Percentiles rank a stretch among this genome's conserved stretches.
phyloP scores from a whole-genome alignment of 2,329 filamentous ascomycete species.

The Onygenales sp. region DNA sequence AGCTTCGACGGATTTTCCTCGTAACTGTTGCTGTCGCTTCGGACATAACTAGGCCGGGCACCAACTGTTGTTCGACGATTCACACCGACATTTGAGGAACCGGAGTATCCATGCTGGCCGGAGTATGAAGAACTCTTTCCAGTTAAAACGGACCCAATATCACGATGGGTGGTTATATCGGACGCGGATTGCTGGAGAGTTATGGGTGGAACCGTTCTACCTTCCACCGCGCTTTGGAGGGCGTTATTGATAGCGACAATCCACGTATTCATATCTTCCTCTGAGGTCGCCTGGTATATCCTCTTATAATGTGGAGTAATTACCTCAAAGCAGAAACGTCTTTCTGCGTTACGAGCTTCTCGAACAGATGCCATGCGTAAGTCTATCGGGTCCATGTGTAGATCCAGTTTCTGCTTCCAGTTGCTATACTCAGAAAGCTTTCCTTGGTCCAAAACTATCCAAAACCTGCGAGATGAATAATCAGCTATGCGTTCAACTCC shows the following conservation, averaged over 20 bases:
- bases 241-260: slow-evolving; percentile 96
- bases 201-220: slow-evolving; percentile 47
- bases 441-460: slow-evolving; percentile 95
- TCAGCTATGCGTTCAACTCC: slow-evolving; percentile 4
- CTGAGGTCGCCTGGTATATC: slow-evolving; percentile 94
- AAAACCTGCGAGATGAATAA: slow-evolving; percentile 55
- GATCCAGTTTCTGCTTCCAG: slow-evolving; percentile 93
- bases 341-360: slow-evolving; percentile 87
- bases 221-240: slow-evolving; percentile 88
- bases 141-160: slow-evolving; percentile 86
- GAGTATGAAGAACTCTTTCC: slow-evolving; percentile 69
- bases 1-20: slow-evolving; percentile 80
- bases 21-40: slow-evolving; percentile 59
- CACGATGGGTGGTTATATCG: slow-evolving; percentile 59
- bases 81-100: slow-evolving; percentile 45
- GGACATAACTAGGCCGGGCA: slow-evolving; percentile 64
- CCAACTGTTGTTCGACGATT: slow-evolving; percentile 84
- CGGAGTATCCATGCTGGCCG: slow-evolving; percentile 42
- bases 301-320: slow-evolving; percentile 94
- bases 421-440: slow-evolving; percentile 98
- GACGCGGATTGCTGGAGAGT: slow-evolving; percentile 36
- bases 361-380: slow-evolving; percentile 92
- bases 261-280: slow-evolving; percentile 97
- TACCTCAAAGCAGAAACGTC: slow-evolving; percentile 95
- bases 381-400: slow-evolving; percentile 98